Conservation (phyloP, 148 eudicot species). For the Amaranthus palmeri region DNA sequence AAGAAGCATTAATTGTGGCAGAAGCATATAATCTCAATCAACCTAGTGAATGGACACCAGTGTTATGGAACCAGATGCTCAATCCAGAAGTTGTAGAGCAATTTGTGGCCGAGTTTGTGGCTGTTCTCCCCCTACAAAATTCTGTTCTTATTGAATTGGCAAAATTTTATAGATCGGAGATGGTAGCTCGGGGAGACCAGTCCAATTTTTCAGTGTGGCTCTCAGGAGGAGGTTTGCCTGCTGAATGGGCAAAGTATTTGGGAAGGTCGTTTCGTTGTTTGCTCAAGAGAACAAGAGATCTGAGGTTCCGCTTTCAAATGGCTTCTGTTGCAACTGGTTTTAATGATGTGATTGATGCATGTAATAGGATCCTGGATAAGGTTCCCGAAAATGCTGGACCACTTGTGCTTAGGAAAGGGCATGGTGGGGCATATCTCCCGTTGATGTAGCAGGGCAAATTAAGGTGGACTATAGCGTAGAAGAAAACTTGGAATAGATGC, state of each 20-base stretch:
- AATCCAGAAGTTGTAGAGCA: slow-evolving; percentile 84
- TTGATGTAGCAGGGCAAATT: slow-evolving; percentile 31
- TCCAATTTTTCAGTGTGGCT: slow-evolving; percentile 86
- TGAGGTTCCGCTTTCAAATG: slow-evolving; percentile 69
- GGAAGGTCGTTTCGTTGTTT: slow-evolving; percentile 87
- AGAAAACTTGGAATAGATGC: neutral
- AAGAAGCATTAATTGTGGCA: slow-evolving; percentile 92
- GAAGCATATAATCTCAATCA: slow-evolving; percentile 94
- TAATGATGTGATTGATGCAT: slow-evolving; percentile 50
- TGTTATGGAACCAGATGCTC: slow-evolving; percentile 91
- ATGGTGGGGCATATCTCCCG: slow-evolving; percentile 98
- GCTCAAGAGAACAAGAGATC: slow-evolving; percentile 77
- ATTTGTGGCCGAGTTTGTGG: slow-evolving; percentile 87
- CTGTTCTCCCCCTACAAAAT: slow-evolving; percentile 82
- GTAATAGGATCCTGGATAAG: slow-evolving; percentile 68
- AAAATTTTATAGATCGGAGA: slow-evolving; percentile 73
- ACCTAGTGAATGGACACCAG: slow-evolving; percentile 95
- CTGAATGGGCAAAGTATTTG: slow-evolving; percentile 85
- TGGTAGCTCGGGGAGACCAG: slow-evolving; percentile 88
- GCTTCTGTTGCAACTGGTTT: slow-evolving; percentile 82
- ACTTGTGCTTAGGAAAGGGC: slow-evolving; percentile 90
- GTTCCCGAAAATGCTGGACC: slow-evolving; percentile 97
- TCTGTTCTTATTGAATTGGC: slow-evolving; percentile 83
- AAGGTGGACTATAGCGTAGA: neutral
- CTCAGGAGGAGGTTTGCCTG: slow-evolving; percentile 84